Percentiles rank a stretch among this genome's conserved stretches.
Conservation (phyloP, 805 yeast species). For the Kuraishia ogatae region DNA sequence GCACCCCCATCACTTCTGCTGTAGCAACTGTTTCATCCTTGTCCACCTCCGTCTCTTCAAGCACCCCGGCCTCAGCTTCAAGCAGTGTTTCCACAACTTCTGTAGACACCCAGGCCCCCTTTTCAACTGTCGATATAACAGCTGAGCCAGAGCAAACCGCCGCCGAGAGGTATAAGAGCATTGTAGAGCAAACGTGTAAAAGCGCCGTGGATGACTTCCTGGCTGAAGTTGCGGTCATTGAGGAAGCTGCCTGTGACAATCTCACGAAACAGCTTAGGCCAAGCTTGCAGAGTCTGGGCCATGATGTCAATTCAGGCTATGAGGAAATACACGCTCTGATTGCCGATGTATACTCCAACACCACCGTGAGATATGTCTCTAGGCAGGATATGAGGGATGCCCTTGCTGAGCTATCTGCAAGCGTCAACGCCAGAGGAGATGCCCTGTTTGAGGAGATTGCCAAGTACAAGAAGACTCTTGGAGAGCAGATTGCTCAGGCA, state of each 20-base stretch:
- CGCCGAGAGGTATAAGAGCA: conserved; percentile 14
- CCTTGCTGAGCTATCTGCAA: conserved; percentile 22
- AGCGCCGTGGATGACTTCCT: conserved; percentile 31
- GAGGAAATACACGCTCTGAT: conserved; percentile 17
- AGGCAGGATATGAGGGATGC: conserved; percentile 39
- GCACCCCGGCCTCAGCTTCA: too few relatives aligned
- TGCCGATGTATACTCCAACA: conserved; percentile 10
- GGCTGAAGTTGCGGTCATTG: conserved; percentile 23
- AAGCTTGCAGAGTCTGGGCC: conserved; percentile 24
- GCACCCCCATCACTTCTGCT: not conserved
- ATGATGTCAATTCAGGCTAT: conserved; percentile 14
- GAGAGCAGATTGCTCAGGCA: conserved; percentile 19
- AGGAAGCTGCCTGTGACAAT: conserved; percentile 15
- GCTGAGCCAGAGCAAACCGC: not conserved
- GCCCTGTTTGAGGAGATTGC: conserved; percentile 22
- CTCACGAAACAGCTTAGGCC: conserved; percentile 23
- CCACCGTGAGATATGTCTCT: conserved; percentile 22
- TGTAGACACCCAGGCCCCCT: not conserved
- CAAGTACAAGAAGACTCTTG: conserved; percentile 21
- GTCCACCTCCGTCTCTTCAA: not conserved
- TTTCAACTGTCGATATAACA: not conserved
- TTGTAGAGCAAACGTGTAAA: conserved; percentile 27
- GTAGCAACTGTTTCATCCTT: not conserved
- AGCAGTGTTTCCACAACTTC: not conserved
- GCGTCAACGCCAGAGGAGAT: conserved; percentile 22